Base-by-base conservation (phyloP, 768 basidiomycete species). In the Cystobasidium ongulense region DNA sequence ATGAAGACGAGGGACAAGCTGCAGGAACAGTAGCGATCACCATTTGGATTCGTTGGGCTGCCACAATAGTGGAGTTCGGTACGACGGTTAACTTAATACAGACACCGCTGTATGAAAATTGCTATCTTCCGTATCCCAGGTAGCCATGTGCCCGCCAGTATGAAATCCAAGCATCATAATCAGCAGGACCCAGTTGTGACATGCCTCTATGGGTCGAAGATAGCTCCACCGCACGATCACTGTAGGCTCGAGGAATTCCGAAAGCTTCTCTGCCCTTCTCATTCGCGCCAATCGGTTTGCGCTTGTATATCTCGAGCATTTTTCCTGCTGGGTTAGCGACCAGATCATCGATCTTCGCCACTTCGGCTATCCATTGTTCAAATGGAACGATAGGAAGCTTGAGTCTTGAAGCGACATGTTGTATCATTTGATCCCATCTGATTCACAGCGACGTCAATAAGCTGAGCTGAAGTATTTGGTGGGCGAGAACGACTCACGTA, bases 181-280 rank as follows among this genome's bases (percentile, higher is more conserved):
- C 57, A 15, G 57, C 33, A 15, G 25, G 17, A 11, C 33, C 57
- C 57, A 59, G 21, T 31, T 59, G 57, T 59, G 25, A 27, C 57
- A 59, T 59, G 29, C 29, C 29, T 13, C 33, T 10, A 27, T 59
- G 57, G 11, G 57, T 15, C 27, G 4, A 7, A 15, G 57, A 59
- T 15, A 59, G 21, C 57, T 27, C 57, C 25, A 27, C 8, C 5
- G 57, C 57, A 35, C 57, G 57, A 15, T 59, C 27, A 15, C 29
- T 59, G 25, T 59, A 59, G 27, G 57, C 57, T 29, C 57, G 57
- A 4, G 57, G 57, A 5, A 59, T 59, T 4, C 57, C 57, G 57
- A 59, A 59, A 13, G 57, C 57, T 27, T 59, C 57, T 59, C 57
- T 59, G 23, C 57, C 57, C 4, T 59, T 59, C 21, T 59, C 57